Evolutionary conservation across 306 rosid species (phyloP).

Genomic region (Calophaca sinica): DNA sequence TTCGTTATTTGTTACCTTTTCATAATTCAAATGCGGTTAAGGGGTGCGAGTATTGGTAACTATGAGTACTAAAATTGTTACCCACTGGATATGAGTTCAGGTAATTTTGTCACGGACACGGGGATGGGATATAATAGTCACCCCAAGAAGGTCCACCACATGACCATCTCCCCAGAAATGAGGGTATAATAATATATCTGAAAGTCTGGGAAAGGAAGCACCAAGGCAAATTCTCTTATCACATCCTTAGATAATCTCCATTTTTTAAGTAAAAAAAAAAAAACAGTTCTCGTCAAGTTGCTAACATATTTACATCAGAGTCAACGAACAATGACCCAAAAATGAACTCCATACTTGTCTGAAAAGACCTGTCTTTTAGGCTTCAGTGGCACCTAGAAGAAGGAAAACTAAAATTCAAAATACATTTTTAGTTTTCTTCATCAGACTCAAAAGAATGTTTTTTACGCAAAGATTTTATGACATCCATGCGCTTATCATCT

Average conservation of each 20-base stretch:
- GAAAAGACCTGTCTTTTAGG: constrained; percentile 6
- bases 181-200: too few relatives aligned
- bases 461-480: constrained; percentile 70
- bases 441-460: constrained; percentile 76
- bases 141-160: neutral
- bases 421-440: constrained; percentile 57
- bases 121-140: neutral
- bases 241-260: too few relatives aligned
- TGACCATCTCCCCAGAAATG: too few relatives aligned
- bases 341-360: neutral
- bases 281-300: neutral
- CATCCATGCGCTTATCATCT: constrained; percentile 47
- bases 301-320: constrained; percentile 37
- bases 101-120: too few relatives aligned
- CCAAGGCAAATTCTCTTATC: too few relatives aligned
- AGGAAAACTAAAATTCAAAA: constrained; percentile 1
- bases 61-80: too few relatives aligned
- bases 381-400: constrained; percentile 6
- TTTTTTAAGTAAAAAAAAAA: too few relatives aligned
- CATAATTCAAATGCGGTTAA: too few relatives aligned
- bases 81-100: too few relatives aligned
- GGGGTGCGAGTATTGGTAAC: too few relatives aligned
- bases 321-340: neutral
- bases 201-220: neutral
- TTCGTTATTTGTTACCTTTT: too few relatives aligned